These are phyloP conservation scores for Biscutella auriculata DNA, from an alignment of 441 rosid genomes.

Conservation along the genomic window DNA sequence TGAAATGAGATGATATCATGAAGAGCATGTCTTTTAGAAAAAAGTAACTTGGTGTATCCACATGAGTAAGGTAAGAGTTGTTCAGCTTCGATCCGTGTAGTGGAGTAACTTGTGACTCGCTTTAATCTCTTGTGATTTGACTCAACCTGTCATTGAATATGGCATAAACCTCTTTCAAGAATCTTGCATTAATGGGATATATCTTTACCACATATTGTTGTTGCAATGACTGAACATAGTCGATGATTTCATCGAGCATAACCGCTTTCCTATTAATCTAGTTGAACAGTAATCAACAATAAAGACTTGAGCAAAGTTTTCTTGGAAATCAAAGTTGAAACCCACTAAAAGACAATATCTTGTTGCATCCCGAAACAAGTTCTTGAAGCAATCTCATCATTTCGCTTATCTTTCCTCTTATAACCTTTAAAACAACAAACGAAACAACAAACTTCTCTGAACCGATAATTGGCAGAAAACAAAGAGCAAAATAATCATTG, in stretches of 20 bases:
- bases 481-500: not conserved
- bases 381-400: slow-evolving; percentile 74
- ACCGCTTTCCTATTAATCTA: slow-evolving; percentile 87
- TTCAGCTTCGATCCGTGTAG: slow-evolving; percentile 66
- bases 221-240: slow-evolving; percentile 71
- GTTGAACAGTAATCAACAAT: slow-evolving; percentile 13
- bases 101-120: slow-evolving; percentile 51
- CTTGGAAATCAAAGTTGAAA: not conserved
- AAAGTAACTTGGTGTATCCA: slow-evolving; percentile 70
- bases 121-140: slow-evolving; percentile 54
- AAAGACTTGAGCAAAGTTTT: not conserved
- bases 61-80: slow-evolving; percentile 78
- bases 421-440: slow-evolving; percentile 32
- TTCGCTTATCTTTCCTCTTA: slow-evolving; percentile 72
- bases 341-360: slow-evolving; percentile 26
- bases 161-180: slow-evolving; percentile 47
- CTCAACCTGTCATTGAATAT: slow-evolving; percentile 72
- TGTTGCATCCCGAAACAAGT: slow-evolving; percentile 69
- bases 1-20: slow-evolving; percentile 16
- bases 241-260: slow-evolving; percentile 76
- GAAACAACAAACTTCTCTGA: not conserved
- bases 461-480: not conserved
- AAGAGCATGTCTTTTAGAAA: slow-evolving; percentile 32
- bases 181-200: not conserved
- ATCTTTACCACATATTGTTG: slow-evolving; percentile 58